Evolutionary conservation across 441 rosid genomes (phyloP), one percentile per base, ranked within the genome.

Genomic region (Gossypium davidsonii): DNA sequence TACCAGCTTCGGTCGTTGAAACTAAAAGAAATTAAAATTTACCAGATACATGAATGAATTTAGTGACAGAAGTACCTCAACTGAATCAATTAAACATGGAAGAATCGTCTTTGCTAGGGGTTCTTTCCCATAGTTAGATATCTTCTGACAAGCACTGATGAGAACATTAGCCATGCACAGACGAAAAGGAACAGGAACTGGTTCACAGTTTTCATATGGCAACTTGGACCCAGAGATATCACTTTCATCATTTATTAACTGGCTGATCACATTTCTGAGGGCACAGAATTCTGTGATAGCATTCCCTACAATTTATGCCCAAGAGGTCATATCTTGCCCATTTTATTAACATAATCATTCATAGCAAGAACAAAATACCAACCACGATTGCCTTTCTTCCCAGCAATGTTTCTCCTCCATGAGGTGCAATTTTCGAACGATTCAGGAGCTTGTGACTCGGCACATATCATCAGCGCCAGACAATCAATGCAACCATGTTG

Each of bases 401-500:
- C 55, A 69, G 62, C 73, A 77, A 69, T 58, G 55, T 44, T 71
- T 9, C 46, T 58, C 78, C 79, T 78, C 82, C 65, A 58, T 20
- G 77, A 56, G 64, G 69, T 56, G 53, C 73, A 67, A 68, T 83
- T 79, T 76, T 82, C 80, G 5, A 74, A 42, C n/a, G 82, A 83
- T 21, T 79, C 79, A 44, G 74, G 81, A 80, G 81, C 83, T 85
- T 87, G 90, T 59, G 89, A 80, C 78, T 94, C 97, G 26, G 92
- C 84, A 79, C 92, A 94, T 70, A 91, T 83, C 87, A 90, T 87
- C 58, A 91, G 75, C 23, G 99, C 97, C 23, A 94, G 79, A 84
- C 94, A 92, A 78, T 94, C 99, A 55, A 94, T 89, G 86, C 98
- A 92, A 21, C 98, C 99, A 72, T 89, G 98, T 63, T 92, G 96